A percentile compares a stretch with the other conserved stretches of the same genome.
Conservation (phyloP, 306 rosid genomes). For the Lithocarpus polystachyus region DNA sequence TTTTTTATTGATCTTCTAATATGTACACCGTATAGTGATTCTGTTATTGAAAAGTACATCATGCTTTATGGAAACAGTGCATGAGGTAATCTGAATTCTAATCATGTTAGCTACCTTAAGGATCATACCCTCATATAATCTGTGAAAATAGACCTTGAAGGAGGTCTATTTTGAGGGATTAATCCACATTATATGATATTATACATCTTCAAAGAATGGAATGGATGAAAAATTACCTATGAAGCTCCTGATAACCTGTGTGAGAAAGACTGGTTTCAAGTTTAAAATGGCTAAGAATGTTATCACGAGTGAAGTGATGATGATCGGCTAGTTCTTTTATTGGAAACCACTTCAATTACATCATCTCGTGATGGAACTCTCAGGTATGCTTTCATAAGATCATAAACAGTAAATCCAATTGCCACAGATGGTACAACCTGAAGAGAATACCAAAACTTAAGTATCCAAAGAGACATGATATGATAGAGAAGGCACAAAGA, state of each 20-base stretch:
- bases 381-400: conserved; percentile 60
- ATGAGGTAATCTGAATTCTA: conserved; percentile 15
- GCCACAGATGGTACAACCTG: conserved; percentile 98
- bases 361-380: conserved; percentile 90
- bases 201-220: conserved; percentile 56
- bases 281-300: conserved; percentile 5
- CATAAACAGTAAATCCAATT: conserved; percentile 94
- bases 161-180: conserved; percentile 9
- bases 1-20: conserved; percentile 12
- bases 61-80: conserved; percentile 5
- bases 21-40: conserved; percentile 24
- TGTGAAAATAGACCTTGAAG: conserved; percentile 15
- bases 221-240: conserved; percentile 32
- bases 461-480: conserved; percentile 19
- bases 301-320: conserved; percentile 38
- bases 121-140: conserved; percentile 10
- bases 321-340: conserved; percentile 43
- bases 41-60: conserved; percentile 14
- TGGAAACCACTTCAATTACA: conserved; percentile 50
- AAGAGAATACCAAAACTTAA: conserved; percentile 24
- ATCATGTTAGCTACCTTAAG: conserved; percentile 11
- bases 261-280: not conserved
- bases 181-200: conserved; percentile 16
- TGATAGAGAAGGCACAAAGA: not conserved
- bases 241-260: conserved; percentile 26